Evolutionary conservation across 345 rosid genomes (phyloP).

Genomic region (Excoecaria cochinchinensis): DNA sequence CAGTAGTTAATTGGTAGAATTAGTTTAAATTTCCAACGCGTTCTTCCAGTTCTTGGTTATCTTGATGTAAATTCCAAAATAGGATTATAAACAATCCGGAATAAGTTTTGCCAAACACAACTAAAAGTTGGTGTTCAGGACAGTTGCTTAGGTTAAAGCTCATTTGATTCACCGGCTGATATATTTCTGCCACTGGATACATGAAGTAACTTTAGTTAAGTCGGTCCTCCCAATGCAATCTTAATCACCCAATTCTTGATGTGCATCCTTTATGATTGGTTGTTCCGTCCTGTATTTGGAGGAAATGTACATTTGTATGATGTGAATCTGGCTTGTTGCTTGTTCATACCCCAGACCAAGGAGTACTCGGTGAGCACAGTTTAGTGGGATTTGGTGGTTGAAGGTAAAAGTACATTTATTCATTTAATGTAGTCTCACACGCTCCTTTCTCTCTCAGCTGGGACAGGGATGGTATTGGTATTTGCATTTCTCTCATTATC

Average conservation of each 20-base stretch:
- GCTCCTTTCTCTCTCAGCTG: not conserved
- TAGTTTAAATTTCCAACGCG: not conserved
- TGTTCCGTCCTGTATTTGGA: not conserved
- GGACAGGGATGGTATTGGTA: not conserved
- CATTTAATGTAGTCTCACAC: not conserved
- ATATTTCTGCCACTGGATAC: not conserved
- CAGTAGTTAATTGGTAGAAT: not conserved
- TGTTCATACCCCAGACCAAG: not conserved
- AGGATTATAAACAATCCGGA: not conserved
- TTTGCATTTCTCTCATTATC: not conserved
- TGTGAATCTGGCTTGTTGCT: not conserved
- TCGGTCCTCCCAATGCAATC: too few relatives aligned
- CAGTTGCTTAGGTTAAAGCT: not conserved
- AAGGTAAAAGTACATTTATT: too few relatives aligned
- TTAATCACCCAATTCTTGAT: not conserved
- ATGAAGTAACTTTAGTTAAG: not conserved
- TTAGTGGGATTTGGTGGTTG: not conserved
- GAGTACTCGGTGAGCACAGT: not conserved
- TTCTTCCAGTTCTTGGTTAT: not conserved
- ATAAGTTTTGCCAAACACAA: not conserved
- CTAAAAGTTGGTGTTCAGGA: not conserved
- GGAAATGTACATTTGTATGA: not conserved
- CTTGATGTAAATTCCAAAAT: not conserved
- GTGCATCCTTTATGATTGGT: not conserved
- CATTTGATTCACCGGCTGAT: not conserved